Base-by-base conservation (phyloP, 2,329 filamentous ascomycete species). In the Nemania sp. region DNA sequence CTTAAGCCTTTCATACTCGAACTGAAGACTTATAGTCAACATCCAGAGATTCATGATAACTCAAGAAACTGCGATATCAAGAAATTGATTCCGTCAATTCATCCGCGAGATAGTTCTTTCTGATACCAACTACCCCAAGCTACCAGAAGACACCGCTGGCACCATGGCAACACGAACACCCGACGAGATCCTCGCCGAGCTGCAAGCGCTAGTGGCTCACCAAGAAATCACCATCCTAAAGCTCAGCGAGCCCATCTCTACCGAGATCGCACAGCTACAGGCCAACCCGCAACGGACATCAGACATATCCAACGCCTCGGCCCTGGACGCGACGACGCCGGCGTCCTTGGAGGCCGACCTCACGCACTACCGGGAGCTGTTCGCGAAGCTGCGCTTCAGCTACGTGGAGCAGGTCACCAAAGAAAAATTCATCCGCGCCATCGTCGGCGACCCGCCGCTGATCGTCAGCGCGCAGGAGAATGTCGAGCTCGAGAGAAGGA, bases 351-450 rank as follows among this genome's bases (percentile, higher is more conserved):
- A 90, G 60, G 90, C 89, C 23, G 93, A 97, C 71, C 79, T 97
- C 23, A 79, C 81, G 24, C 92, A 97, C 72, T 97, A 97, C 76
- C 91, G 90, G 75, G 92, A 97, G 73, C 83, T 97, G 17, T 99
- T 97, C 73, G 88, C 91, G 36, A 97, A 99, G 75, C 81, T 97
- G 33, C 90, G 93, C 64, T 97, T 97, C 77, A 95, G 90, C 61
- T 97, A 97, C 73, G 89, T 97, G 64, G 94, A 99, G 74, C 94
- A 97, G 77, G 91, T 97, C 59, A 97, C 93, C 39, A 99, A 97
- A 74, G 94, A 99, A 72, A 96, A 96, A 68, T 97, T 97, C 72
- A 86, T 99, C 49, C 90, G 91, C 62, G 87, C 90, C 60, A 95
- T 97, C 64, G 91, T 95, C 14, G 91, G 90, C 59, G 90, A 96